Evolutionary conservation across 331 rosid genomes (phyloP).

Genomic region (Pyracantha coccinea): DNA sequence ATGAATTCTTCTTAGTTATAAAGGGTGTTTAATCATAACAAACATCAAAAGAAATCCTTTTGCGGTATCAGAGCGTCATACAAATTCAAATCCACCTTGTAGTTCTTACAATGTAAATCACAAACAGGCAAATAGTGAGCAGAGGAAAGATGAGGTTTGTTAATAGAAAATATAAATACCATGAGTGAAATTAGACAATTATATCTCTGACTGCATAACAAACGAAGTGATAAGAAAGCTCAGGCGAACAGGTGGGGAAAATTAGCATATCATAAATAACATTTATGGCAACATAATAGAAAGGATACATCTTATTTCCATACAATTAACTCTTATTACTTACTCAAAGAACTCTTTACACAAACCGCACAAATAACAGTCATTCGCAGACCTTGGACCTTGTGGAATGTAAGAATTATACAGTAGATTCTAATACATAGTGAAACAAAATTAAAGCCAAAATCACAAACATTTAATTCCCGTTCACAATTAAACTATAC

Average conservation of each 20-base stretch:
- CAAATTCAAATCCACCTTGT: not conserved
- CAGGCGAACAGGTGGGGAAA: not conserved
- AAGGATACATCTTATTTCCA: not conserved
- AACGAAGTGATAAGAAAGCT: not conserved
- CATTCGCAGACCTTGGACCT: not conserved
- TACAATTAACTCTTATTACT: not conserved
- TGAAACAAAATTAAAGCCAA: not conserved
- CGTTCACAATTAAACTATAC: constrained; percentile 11
- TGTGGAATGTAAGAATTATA: constrained; percentile 6
- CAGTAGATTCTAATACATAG: not conserved
- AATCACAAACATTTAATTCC: constrained; percentile 6
- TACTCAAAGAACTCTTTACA: not conserved
- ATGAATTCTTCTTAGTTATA: too few species aligned
- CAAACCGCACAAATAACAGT: not conserved
- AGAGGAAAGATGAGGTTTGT: not conserved
- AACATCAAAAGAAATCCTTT: not conserved
- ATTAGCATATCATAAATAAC: not conserved
- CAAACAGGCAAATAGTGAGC: not conserved
- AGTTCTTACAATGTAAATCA: not conserved
- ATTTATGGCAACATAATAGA: not conserved
- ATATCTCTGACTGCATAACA: not conserved
- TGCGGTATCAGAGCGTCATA: not conserved
- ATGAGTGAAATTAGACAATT: not conserved
- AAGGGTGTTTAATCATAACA: not conserved
- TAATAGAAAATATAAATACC: not conserved